These are phyloP conservation scores for Penicillium brasilianum DNA, from an alignment of 2,329 filamentous ascomycete genomes.

Conservation along the genomic window DNA sequence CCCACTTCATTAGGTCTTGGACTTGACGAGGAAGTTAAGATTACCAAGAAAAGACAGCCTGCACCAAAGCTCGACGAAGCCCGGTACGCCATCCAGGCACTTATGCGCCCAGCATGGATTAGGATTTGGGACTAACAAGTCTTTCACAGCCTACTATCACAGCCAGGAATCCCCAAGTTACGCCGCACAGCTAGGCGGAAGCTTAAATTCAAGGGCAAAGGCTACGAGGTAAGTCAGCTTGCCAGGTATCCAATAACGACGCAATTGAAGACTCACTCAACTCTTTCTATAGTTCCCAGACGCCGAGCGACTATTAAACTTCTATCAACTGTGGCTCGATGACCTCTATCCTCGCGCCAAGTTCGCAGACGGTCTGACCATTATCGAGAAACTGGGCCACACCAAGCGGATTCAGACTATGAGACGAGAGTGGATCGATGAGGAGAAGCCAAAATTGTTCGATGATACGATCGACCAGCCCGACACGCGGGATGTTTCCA, in stretches of 20 bases:
- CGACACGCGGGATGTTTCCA: conserved; percentile 6
- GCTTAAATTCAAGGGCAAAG: conserved; percentile 87
- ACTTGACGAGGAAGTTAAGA: conserved; percentile 83
- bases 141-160: conserved; percentile 71
- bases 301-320: conserved; percentile 76
- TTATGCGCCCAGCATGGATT: background rate
- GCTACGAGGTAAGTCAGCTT: conserved; percentile 71
- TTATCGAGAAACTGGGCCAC: conserved; percentile 93
- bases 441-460: conserved; percentile 53
- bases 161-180: conserved; percentile 81
- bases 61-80: conserved; percentile 86
- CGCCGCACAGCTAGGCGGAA: conserved; percentile 70
- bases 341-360: conserved; percentile 93
- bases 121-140: background rate
- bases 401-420: conserved; percentile 76
- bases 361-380: conserved; percentile 84
- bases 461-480: conserved; percentile 6
- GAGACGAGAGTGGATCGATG: conserved; percentile 82
- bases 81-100: conserved; percentile 54
- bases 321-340: conserved; percentile 97
- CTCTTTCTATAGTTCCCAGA: conserved; percentile 72
- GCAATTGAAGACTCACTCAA: conserved; percentile 16
- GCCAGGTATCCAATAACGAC: background rate
- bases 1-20: conserved; percentile 67
- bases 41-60: conserved; percentile 76